Conservation (phyloP, 345 rosid species). For the Sapria himalayana region DNA sequence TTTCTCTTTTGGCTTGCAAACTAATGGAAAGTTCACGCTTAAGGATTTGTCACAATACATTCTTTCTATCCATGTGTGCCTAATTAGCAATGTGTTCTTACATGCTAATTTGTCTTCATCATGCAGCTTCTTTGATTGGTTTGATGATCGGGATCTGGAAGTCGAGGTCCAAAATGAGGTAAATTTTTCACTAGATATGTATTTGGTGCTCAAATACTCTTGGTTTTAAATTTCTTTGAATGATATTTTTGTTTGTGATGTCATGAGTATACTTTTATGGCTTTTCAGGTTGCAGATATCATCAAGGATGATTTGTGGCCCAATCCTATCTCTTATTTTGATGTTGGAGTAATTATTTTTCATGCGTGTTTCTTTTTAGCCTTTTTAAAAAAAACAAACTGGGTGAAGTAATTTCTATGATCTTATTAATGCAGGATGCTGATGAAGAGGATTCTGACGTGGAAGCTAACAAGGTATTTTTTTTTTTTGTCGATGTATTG, state of each 20-base stretch:
- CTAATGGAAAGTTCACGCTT: too few species aligned
- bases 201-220: conserved; percentile 1
- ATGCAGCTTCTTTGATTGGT: conserved; percentile 84
- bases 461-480: too few species aligned
- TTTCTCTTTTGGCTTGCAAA: too few species aligned
- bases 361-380: neutral
- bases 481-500: too few species aligned
- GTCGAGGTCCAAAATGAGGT: conserved; percentile 75
- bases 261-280: neutral
- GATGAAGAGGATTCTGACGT: conserved; percentile 51
- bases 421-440: conserved; percentile 28
- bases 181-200: conserved; percentile 5
- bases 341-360: conserved; percentile 32
- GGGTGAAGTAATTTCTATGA: too few species aligned
- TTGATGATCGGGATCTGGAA: conserved; percentile 33
- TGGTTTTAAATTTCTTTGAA: neutral
- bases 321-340: conserved; percentile 74
- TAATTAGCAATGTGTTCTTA: too few species aligned
- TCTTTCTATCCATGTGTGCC: too few species aligned
- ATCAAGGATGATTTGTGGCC: conserved; percentile 93
- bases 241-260: conserved; percentile 2
- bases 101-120: too few species aligned
- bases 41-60: too few species aligned
- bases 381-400: too few species aligned
- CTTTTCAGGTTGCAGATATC: conserved; percentile 64